phyloP scores from a whole-genome alignment of 2,329 filamentous ascomycete species.

The Epichloe sibirici region DNA sequence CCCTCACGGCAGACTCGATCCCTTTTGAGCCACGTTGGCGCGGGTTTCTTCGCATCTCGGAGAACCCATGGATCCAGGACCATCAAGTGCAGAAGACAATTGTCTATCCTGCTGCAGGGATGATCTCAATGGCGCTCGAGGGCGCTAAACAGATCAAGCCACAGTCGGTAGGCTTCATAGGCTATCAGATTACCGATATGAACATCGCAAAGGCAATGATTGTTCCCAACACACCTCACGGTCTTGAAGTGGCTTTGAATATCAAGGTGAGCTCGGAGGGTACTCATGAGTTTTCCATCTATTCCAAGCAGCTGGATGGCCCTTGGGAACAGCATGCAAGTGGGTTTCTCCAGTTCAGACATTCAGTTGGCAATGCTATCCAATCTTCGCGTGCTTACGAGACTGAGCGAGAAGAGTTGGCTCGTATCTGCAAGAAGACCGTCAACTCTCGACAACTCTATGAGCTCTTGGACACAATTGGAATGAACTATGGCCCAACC shows the following conservation, averaged over 20 bases:
- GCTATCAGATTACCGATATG: conserved; percentile 33
- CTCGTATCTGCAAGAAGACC: conserved; percentile 18
- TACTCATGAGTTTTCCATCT: conserved; percentile 28
- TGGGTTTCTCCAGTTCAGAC: conserved; percentile 19
- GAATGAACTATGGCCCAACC: conserved; percentile 37
- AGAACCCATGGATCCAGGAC: conserved; percentile 40
- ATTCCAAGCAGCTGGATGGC: conserved; percentile 29
- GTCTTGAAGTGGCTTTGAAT: conserved; percentile 38
- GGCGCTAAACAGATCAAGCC: conserved; percentile 28
- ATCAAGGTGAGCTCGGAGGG: conserved; percentile 20
- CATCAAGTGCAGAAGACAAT: conserved; percentile 38
- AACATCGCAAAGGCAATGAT: conserved; percentile 38
- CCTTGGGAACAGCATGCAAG: conserved; percentile 32
- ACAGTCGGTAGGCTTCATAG: conserved; percentile 14
- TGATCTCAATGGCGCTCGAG: conserved; percentile 37
- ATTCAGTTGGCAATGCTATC: conserved; percentile 11
- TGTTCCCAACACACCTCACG: conserved; percentile 31
- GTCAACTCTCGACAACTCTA: conserved; percentile 35
- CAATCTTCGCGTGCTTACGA: conserved; percentile 11
- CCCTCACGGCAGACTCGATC: conserved; percentile 30
- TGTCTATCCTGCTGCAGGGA: conserved; percentile 38
- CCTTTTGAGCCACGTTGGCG: conserved; percentile 36
- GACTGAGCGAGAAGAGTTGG: conserved; percentile 13
- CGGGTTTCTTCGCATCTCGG: conserved; percentile 33
- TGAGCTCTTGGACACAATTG: conserved; percentile 35